A percentile compares a stretch with the other conserved stretches of the same genome.
phyloP scores from a whole-genome alignment of 768 basidiomycete genomes.

The Auriscalpium vulgare region DNA sequence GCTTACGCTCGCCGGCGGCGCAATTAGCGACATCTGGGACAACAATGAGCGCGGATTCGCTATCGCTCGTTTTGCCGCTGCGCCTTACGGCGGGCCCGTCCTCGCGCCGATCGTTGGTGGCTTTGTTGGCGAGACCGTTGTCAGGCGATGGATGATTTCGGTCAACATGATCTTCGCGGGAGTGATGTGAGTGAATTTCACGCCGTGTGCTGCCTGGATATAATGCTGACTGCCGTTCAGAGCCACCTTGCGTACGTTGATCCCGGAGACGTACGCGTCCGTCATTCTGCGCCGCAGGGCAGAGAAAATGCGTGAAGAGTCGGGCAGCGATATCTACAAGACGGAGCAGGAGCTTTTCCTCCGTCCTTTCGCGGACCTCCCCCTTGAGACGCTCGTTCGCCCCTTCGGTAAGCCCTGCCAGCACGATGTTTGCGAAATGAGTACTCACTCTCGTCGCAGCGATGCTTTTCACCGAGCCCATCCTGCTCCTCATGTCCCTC shows the following conservation, averaged over 20 bases:
- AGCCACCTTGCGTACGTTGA: conserved; percentile 18
- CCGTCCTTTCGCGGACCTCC: conserved; percentile 25
- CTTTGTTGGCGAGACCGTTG: conserved; percentile 32
- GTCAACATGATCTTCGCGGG: conserved; percentile 34
- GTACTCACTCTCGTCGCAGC: conserved; percentile 13
- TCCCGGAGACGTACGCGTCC: conserved; percentile 43
- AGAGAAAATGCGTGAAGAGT: conserved; percentile 27
- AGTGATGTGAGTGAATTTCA: conserved; percentile 13
- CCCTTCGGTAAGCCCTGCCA: conserved; percentile 26
- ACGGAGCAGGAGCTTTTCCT: conserved; percentile 36
- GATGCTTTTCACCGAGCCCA: conserved; percentile 36
- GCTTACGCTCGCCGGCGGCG: conserved; percentile 27
- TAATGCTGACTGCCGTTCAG: background rate
- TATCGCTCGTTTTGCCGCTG: conserved; percentile 32
- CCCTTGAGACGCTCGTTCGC: conserved; percentile 31
- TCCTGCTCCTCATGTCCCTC: conserved; percentile 35
- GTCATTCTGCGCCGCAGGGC: conserved; percentile 33
- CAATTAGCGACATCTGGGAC: conserved; percentile 28
- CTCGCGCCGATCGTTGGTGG: conserved; percentile 48
- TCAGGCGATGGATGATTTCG: conserved; percentile 24
- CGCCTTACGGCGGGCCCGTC: conserved; percentile 35
- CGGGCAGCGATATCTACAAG: conserved; percentile 26
- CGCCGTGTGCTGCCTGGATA: background rate
- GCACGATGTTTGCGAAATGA: background rate
- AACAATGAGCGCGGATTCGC: conserved; percentile 31